Base-by-base conservation (phyloP, 2,329 filamentous ascomycete species). In the Alternaria arborescens region DNA sequence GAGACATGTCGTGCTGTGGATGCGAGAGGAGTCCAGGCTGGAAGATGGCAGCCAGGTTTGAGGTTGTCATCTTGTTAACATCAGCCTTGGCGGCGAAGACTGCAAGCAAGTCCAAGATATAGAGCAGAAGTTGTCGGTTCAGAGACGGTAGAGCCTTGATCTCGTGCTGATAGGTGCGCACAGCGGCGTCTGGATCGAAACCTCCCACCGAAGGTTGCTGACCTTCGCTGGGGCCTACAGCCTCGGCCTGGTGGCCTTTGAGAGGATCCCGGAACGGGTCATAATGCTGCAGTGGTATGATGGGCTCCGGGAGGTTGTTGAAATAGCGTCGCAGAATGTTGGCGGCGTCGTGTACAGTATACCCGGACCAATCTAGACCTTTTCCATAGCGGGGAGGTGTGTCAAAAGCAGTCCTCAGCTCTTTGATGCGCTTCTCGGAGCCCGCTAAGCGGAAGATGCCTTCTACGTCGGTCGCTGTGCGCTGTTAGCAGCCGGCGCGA, bases 41-140 rank as follows among this genome's bases (percentile, higher is more conserved):
- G 77, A 99, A 99, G 73, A 99, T 99, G 58, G 95, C 94, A 10
- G 95, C 92, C 46, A 99, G 82, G 75, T 99, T 99, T 71, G 91
- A 89, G 5, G 94, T 94, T 14, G 91, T 97, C 94, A 99, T 99
- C 68, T 95, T 91, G 78, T 99, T 99, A 73, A 96, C 87, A 68
- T 98, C 94, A 0, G 94, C 91, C 80, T 99, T 99, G 69, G 94
- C 95, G 5, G 95, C 94, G 74, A 99, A 99, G 16, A 99, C 95
- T 2, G 95, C 95, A 24, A 99, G 87, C 12, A 99, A 84, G 79
- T 99, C 95, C 41, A 99, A 87, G 57, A 99, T 97, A 77, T 99
- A 99, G 22, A 99, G 87, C 14, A 99, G 86, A 2, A 99, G 83
- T 79, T 99, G 95, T 59, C 94, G 89, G 77, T 99, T 98, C 34